Conservation (phyloP, 2,329 filamentous ascomycete genomes). For the Fusarium sp. region DNA sequence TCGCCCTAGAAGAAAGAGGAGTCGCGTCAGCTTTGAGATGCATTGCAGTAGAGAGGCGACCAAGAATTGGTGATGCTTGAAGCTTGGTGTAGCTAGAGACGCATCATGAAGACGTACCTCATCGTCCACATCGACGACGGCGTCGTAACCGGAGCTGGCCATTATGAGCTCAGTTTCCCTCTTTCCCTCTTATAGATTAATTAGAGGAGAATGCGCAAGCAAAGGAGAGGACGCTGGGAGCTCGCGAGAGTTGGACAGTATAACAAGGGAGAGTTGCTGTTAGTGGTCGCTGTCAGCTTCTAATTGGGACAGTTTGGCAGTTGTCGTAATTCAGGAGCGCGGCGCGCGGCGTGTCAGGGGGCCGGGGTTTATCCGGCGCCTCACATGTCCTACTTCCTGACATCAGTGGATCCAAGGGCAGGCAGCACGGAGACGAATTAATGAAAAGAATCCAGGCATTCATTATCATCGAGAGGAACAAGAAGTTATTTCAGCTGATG, state of each 20-base stretch:
- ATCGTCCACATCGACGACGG: constrained; percentile 96
- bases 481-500: not conserved
- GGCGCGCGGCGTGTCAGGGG: constrained; percentile 38
- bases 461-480: not conserved
- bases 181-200: not conserved
- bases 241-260: not conserved
- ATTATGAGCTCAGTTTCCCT: constrained; percentile 57
- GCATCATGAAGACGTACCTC: constrained; percentile 69
- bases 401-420: constrained; percentile 20
- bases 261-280: constrained; percentile 29
- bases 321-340: constrained; percentile 50
- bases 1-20: constrained; percentile 76
- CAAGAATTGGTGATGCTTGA: not conserved
- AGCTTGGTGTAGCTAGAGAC: constrained; percentile 30
- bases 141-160: constrained; percentile 93
- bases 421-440: not conserved
- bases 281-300: constrained; percentile 31
- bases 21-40: constrained; percentile 29
- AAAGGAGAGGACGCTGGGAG: not conserved
- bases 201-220: not conserved
- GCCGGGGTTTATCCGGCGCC: constrained; percentile 43
- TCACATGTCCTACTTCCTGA: not conserved
- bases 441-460: not conserved
- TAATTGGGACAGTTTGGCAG: constrained; percentile 47
- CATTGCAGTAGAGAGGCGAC: not conserved